Percentiles rank a stretch among this genome's conserved stretches.
Evolutionary conservation across 257 asterid species (phyloP).

Genomic region (Ilex asprella): DNA sequence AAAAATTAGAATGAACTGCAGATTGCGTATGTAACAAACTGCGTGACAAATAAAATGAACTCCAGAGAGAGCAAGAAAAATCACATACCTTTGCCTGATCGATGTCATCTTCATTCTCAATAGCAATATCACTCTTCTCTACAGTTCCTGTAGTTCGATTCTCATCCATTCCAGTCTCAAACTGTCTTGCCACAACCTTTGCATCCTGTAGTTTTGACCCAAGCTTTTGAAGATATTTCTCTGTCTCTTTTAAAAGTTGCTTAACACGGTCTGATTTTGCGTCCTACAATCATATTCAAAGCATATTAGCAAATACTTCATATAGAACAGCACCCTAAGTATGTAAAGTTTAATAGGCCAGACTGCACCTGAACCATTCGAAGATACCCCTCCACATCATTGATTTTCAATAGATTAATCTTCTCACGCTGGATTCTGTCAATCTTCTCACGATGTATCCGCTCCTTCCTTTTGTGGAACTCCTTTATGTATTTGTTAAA

Average conservation of each 20-base stretch:
- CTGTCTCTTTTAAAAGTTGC: conserved; percentile 91
- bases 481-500: conserved; percentile 77
- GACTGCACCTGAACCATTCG: conserved; percentile 94
- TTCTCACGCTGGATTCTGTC: conserved; percentile 99
- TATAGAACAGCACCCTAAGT: conserved; percentile 9
- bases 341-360: conserved; percentile 6
- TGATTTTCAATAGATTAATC: conserved; percentile 86
- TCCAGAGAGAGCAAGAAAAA: background rate
- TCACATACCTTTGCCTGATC: conserved; percentile 90
- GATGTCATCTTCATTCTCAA: conserved; percentile 76
- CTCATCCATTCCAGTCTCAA: conserved; percentile 66
- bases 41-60: too few species aligned
- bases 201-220: conserved; percentile 91
- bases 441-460: conserved; percentile 93
- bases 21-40: too few species aligned
- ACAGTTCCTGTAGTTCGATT: conserved; percentile 31
- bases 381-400: conserved; percentile 99
- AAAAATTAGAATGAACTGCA: conserved; percentile 5
- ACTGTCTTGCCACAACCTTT: conserved; percentile 64
- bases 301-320: conserved; percentile 13
- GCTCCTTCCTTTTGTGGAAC: conserved; percentile 96
- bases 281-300: conserved; percentile 51
- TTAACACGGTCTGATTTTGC: conserved; percentile 96
- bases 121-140: conserved; percentile 58
- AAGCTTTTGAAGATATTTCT: conserved; percentile 87